Percentiles rank a stretch among this genome's conserved stretches.
phyloP scores from a whole-genome alignment of 148 eudicot species.

The Silene latifolia region DNA sequence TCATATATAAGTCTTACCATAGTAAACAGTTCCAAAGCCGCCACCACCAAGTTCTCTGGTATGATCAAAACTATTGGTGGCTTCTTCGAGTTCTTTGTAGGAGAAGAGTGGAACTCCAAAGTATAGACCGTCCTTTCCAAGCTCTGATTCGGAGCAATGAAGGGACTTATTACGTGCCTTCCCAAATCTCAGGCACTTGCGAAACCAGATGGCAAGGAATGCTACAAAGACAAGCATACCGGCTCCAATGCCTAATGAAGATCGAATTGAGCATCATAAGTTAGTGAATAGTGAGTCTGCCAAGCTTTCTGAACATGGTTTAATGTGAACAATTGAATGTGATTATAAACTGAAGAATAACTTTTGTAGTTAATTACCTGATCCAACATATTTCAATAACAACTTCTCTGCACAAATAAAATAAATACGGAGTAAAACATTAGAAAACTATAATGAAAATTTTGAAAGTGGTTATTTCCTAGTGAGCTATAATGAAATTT shows the following conservation, averaged over 20 bases:
- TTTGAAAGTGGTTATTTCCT: too few relatives aligned
- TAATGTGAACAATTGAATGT: background rate
- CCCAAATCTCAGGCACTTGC: conserved; percentile 9
- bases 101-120: conserved; percentile 41
- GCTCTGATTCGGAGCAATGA: conserved; percentile 20
- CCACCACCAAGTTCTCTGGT: too few relatives aligned
- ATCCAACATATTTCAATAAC: background rate
- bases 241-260: conserved; percentile 28
- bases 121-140: conserved; percentile 24
- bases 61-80: conserved; percentile 46
- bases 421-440: too few relatives aligned
- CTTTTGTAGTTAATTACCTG: background rate
- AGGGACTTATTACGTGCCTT: conserved; percentile 15
- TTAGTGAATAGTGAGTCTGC: background rate
- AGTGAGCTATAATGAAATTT: too few relatives aligned
- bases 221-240: conserved; percentile 22
- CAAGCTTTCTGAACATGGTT: background rate
- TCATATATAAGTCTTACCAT: too few relatives aligned
- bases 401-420: background rate
- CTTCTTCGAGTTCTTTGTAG: conserved; percentile 45
- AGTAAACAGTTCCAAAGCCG: too few relatives aligned
- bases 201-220: conserved; percentile 22
- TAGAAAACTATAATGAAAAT: too few relatives aligned
- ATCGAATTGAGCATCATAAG: background rate
- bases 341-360: background rate